phyloP scores from a whole-genome alignment of 306 rosid genomes.

The Prunus davidiana region DNA sequence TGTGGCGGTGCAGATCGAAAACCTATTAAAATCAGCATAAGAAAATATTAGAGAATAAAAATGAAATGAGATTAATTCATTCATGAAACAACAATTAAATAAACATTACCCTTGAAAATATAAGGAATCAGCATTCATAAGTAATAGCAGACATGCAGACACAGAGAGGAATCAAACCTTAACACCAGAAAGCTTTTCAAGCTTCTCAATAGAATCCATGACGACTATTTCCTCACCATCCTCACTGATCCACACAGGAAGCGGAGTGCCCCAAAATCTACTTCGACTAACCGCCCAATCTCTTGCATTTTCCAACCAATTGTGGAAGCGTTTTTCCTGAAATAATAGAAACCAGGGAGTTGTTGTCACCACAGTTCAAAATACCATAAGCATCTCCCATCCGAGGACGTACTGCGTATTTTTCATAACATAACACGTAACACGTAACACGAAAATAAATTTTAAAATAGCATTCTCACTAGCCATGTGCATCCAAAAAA shows the following conservation, averaged over 20 bases:
- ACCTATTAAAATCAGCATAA: slow-evolving; percentile 45
- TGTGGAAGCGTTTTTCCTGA: slow-evolving; percentile 92
- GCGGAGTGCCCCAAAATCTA: slow-evolving; percentile 99
- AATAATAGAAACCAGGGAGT: not conserved
- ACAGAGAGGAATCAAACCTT: slow-evolving; percentile 54
- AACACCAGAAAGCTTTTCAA: slow-evolving; percentile 78
- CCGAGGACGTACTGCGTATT: not conserved
- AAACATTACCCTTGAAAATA: not conserved
- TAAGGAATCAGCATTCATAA: not conserved
- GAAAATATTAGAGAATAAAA: slow-evolving; percentile 11
- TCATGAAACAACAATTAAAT: not conserved
- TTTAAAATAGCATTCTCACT: not conserved
- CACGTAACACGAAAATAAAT: not conserved
- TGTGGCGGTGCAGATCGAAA: slow-evolving; percentile 90
- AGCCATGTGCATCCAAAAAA: not conserved
- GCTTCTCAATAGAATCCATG: slow-evolving; percentile 82
- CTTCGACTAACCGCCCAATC: slow-evolving; percentile 99
- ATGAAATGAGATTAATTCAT: not conserved
- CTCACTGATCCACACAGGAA: slow-evolving; percentile 92
- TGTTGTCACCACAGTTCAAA: not conserved
- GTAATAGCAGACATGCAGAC: not conserved
- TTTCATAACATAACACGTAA: not conserved
- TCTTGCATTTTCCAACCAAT: slow-evolving; percentile 99
- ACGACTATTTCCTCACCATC: slow-evolving; percentile 75
- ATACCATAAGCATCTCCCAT: not conserved